phyloP scores from a whole-genome alignment of 2,329 filamentous ascomycete species.

The Cladophialophora carrionii region DNA sequence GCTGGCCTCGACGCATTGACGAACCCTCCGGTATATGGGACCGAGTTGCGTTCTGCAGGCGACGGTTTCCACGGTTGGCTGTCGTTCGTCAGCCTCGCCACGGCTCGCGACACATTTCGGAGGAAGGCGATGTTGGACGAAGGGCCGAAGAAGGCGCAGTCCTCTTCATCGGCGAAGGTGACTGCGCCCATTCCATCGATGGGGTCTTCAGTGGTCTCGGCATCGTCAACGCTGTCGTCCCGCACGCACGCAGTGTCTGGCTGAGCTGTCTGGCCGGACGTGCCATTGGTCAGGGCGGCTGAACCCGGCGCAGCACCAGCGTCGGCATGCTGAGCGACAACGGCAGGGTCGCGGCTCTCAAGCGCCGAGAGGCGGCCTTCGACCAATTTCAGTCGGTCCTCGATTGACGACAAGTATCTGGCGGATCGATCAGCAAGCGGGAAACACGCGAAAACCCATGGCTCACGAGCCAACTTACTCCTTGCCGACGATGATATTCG shows the following conservation, averaged over 20 bases:
- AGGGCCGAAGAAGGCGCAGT: slow-evolving; percentile 46
- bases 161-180: slow-evolving; percentile 42
- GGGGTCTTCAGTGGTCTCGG: slow-evolving; percentile 30
- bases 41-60: slow-evolving; percentile 6
- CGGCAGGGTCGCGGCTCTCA: slow-evolving; percentile 1
- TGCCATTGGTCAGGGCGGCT: slow-evolving; percentile 15
- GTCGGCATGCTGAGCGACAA: neutral
- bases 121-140: slow-evolving; percentile 51
- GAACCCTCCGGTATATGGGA: slow-evolving; percentile 14
- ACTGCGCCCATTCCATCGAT: slow-evolving; percentile 43
- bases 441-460: neutral
- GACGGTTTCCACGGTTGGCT: slow-evolving; percentile 11
- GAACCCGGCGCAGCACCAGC: neutral
- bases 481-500: slow-evolving; percentile 21
- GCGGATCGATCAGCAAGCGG: neutral
- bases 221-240: slow-evolving; percentile 18
- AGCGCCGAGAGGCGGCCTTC: slow-evolving; percentile 21
- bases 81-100: slow-evolving; percentile 32
- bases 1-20: slow-evolving; percentile 16
- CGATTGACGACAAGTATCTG: slow-evolving; percentile 20
- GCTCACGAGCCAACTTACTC: slow-evolving; percentile 11
- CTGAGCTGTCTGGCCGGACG: slow-evolving; percentile 1
- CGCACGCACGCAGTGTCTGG: slow-evolving; percentile 9
- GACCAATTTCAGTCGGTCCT: slow-evolving; percentile 17
- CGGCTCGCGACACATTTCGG: slow-evolving; percentile 44